Conservation (phyloP, 2,329 filamentous ascomycete species). For the Aureobasidium musti region DNA sequence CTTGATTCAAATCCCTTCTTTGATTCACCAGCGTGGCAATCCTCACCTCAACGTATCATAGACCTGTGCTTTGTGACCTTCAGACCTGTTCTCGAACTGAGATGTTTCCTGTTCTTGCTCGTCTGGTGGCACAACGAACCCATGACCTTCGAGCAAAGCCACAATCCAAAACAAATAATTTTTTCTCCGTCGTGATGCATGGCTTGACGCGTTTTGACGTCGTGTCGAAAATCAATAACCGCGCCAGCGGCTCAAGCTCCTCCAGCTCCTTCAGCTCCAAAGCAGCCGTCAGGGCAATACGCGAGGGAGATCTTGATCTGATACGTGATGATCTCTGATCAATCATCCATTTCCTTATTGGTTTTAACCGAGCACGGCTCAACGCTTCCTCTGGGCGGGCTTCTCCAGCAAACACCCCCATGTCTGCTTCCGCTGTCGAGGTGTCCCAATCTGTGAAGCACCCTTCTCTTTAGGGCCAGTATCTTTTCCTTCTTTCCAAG, state of each 20-base stretch:
- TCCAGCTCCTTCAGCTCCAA: not conserved
- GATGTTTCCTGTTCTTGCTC: not conserved
- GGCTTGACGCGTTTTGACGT: slow-evolving; percentile 23
- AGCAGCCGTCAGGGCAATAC: slow-evolving; percentile 1
- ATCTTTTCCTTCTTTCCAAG: not conserved
- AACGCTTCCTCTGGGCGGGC: slow-evolving; percentile 8
- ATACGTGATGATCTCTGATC: slow-evolving; percentile 8
- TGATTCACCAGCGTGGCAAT: slow-evolving; percentile 15
- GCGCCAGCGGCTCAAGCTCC: slow-evolving; percentile 13
- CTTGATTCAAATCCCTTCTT: not conserved
- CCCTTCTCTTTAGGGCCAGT: not conserved
- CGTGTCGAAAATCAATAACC: not conserved
- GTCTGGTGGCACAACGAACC: not conserved
- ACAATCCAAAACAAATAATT: not conserved
- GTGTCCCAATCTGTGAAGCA: not conserved
- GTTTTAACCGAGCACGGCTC: slow-evolving; percentile 17
- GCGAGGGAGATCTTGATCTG: slow-evolving; percentile 19
- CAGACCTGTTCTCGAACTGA: not conserved
- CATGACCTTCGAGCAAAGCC: slow-evolving; percentile 5
- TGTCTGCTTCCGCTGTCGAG: not conserved
- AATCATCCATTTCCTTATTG: not conserved
- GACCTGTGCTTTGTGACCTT: not conserved
- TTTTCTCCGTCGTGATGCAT: not conserved
- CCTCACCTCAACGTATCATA: slow-evolving; percentile 19
- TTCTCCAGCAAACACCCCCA: slow-evolving; percentile 5